Percentiles rank a stretch among this genome's conserved stretches.
Conservation (phyloP, 2,329 filamentous ascomycete species). For the Neopestalotiopsis sp. region DNA sequence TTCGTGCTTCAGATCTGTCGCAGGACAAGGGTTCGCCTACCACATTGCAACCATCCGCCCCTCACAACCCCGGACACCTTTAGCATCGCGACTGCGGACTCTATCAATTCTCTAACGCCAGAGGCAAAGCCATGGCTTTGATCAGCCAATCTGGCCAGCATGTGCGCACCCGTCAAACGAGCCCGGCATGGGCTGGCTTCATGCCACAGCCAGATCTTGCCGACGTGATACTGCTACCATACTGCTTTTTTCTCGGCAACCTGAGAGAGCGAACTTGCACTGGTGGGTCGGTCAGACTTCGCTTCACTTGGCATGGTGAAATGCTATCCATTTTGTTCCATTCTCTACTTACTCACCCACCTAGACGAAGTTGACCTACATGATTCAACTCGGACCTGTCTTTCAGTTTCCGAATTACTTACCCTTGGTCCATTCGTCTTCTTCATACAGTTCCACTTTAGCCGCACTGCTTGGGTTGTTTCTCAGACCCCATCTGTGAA, state of each 20-base stretch:
- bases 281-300: conserved; percentile 8
- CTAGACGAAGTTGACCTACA: neutral
- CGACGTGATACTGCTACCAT: conserved; percentile 9
- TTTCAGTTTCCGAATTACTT: neutral
- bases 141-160: conserved; percentile 27
- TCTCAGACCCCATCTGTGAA: conserved; percentile 17
- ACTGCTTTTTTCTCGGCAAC: conserved; percentile 6
- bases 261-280: neutral
- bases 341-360: neutral
- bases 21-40: conserved; percentile 25
- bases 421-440: neutral
- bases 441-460: conserved; percentile 13
- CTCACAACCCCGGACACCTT: conserved; percentile 15
- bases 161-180: conserved; percentile 28
- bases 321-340: conserved; percentile 6
- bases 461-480: conserved; percentile 18
- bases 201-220: conserved; percentile 9
- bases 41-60: conserved; percentile 9
- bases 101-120: conserved; percentile 20
- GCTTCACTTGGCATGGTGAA: conserved; percentile 10
- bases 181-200: conserved; percentile 20
- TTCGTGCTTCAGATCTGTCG: conserved; percentile 25
- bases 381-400: conserved; percentile 13
- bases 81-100: conserved; percentile 8
- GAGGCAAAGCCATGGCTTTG: neutral